Conservation (phyloP, 78 protist species). For the Protostelium mycophagum region DNA sequence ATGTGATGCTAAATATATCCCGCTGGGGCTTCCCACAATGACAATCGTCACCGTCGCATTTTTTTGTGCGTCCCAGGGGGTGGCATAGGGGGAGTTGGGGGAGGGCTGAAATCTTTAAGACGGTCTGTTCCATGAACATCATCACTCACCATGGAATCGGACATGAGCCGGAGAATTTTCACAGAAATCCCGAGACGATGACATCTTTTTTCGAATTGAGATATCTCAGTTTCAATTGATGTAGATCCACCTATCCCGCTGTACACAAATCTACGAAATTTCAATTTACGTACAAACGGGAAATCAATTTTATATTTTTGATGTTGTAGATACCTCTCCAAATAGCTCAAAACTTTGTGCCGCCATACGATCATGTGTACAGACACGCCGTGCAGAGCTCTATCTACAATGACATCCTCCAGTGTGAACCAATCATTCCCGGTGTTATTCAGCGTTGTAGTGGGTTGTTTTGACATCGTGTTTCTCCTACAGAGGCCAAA, state of each 20-base stretch:
- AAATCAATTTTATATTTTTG: neutral
- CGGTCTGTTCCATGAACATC: too few species aligned
- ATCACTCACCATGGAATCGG: neutral
- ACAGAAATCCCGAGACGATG: conserved; percentile 29
- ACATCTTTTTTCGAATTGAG: conserved; percentile 48
- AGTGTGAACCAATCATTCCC: conserved; percentile 34
- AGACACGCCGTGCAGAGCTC: conserved; percentile 48
- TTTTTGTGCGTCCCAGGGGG: neutral
- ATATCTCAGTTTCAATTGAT: conserved; percentile 57
- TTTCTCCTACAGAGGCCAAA: conserved; percentile 49
- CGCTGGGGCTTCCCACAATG: conserved; percentile 68
- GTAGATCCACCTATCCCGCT: conserved; percentile 31
- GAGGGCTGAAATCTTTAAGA: neutral
- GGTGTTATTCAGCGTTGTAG: neutral
- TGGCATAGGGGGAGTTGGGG: neutral
- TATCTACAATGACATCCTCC: conserved; percentile 56
- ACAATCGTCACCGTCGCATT: conserved; percentile 19
- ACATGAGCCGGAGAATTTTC: conserved; percentile 18
- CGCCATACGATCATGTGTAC: conserved; percentile 74
- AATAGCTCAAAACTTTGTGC: conserved; percentile 45
- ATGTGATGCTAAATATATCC: conserved; percentile 58
- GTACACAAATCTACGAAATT: conserved; percentile 38
- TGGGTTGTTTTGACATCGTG: conserved; percentile 32
- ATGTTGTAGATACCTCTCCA: neutral
- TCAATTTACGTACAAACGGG: neutral